Percentiles rank a stretch among this genome's conserved stretches.
These are phyloP conservation scores for Pilatotrama ljubarskyi DNA, from an alignment of 768 basidiomycete genomes.

Conservation along the genomic window DNA sequence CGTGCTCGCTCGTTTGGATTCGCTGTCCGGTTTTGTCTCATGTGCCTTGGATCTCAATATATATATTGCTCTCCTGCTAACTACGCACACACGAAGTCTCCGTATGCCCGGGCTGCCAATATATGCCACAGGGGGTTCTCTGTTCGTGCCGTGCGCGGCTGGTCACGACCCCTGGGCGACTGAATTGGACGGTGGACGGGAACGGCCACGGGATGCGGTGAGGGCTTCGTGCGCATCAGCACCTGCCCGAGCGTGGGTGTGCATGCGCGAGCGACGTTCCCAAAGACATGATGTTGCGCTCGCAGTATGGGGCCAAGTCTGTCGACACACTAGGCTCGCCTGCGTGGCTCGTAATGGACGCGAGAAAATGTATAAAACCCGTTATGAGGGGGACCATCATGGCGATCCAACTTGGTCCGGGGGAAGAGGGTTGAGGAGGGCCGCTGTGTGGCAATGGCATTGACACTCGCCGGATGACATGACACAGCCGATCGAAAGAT, in stretches of 20 bases:
- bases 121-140: not conserved
- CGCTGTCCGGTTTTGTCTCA: not conserved
- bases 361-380: too few relatives aligned
- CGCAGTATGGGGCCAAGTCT: not conserved
- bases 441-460: too few relatives aligned
- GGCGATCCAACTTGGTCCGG: too few relatives aligned
- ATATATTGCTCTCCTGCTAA: not conserved
- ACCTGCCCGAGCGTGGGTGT: conserved; percentile 2
- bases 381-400: too few relatives aligned
- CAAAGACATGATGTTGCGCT: not conserved
- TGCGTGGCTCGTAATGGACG: too few relatives aligned
- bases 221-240: conserved; percentile 3
- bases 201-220: not conserved
- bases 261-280: not conserved
- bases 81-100: conserved; percentile 1
- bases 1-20: not conserved
- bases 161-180: not conserved
- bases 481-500: too few relatives aligned
- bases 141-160: not conserved
- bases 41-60: not conserved
- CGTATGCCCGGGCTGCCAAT: not conserved
- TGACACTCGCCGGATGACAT: too few relatives aligned
- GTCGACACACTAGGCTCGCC: too few relatives aligned
- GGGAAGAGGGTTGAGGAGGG: too few relatives aligned
- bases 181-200: not conserved